These are phyloP conservation scores for Mycosarcoma mackinlayi DNA, from an alignment of 1,284 basidiomycete species.

Conservation along the genomic window DNA sequence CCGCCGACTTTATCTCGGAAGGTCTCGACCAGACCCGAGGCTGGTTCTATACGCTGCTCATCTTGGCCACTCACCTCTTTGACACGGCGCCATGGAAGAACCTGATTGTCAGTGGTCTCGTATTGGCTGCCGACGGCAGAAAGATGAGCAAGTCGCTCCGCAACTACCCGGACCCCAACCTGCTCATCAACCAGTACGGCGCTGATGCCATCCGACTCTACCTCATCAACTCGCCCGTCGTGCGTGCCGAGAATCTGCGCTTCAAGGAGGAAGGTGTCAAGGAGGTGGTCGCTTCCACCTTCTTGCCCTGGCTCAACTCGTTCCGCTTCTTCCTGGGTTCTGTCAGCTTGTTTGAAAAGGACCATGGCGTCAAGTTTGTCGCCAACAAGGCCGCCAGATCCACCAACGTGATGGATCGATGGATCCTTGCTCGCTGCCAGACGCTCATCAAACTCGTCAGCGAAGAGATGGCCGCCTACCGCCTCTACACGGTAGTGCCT, in stretches of 20 bases:
- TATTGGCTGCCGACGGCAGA: slow-evolving; percentile 97
- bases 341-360: slow-evolving; percentile 86
- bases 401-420: slow-evolving; percentile 96
- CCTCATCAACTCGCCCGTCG: slow-evolving; percentile 98
- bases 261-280: slow-evolving; percentile 99
- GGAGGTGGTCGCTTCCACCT: slow-evolving; percentile 92
- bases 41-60: slow-evolving; percentile 99
- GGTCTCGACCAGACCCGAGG: slow-evolving; percentile 81
- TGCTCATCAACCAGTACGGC: slow-evolving; percentile 90
- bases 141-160: slow-evolving; percentile 99
- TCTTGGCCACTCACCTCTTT: slow-evolving; percentile 93
- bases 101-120: slow-evolving; percentile 93
- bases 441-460: slow-evolving; percentile 91
- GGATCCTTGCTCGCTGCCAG: slow-evolving; percentile 97
- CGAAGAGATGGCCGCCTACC: slow-evolving; percentile 94
- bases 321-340: slow-evolving; percentile 99
- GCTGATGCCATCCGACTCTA: slow-evolving; percentile 98
- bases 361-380: slow-evolving; percentile 80
- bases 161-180: slow-evolving; percentile 97
- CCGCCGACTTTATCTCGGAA: slow-evolving; percentile 98
- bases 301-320: slow-evolving; percentile 98
- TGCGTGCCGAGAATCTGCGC: slow-evolving; percentile 94
- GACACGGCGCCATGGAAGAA: slow-evolving; percentile 97
- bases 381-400: slow-evolving; percentile 85
- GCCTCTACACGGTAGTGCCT: slow-evolving; percentile 98